A percentile compares a stretch with the other conserved stretches of the same genome.
phyloP scores from a whole-genome alignment of 2,329 filamentous ascomycete genomes.

The Fusarium luffae region DNA sequence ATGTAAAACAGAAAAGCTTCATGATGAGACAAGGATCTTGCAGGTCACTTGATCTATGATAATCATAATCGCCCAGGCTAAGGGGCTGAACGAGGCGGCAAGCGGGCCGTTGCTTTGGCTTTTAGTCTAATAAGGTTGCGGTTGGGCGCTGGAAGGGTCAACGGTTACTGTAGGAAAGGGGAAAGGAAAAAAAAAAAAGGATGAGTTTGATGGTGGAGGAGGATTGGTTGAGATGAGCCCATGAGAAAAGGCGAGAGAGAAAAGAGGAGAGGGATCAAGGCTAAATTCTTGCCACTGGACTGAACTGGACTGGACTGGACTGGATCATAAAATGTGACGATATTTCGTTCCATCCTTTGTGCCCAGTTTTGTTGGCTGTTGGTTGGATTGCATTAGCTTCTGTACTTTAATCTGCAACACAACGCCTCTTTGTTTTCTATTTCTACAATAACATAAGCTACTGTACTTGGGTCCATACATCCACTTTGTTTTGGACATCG shows the following conservation, averaged over 20 bases:
- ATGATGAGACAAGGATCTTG: constrained; percentile 20
- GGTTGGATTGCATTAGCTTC: constrained; percentile 1
- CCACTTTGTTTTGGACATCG: not conserved
- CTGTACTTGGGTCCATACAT: not conserved
- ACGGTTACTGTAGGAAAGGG: constrained; percentile 7
- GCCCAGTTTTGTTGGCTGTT: constrained; percentile 30
- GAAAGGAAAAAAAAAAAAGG: constrained; percentile 3
- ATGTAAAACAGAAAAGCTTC: constrained; percentile 16
- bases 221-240: constrained; percentile 28
- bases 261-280: constrained; percentile 34
- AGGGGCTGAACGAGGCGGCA: constrained; percentile 14
- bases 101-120: constrained; percentile 19
- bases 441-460: not conserved
- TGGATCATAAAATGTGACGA: constrained; percentile 21
- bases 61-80: constrained; percentile 1
- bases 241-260: constrained; percentile 12
- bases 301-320: not conserved
- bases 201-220: constrained; percentile 17
- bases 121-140: constrained; percentile 6
- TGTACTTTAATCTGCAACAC: not conserved
- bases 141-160: not conserved
- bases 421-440: not conserved
- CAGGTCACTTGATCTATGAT: constrained; percentile 36
- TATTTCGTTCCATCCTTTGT: constrained; percentile 10
- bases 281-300: constrained; percentile 33